Base-by-base conservation (phyloP, 2,329 filamentous ascomycete species). In the Trichoderma sp. region DNA sequence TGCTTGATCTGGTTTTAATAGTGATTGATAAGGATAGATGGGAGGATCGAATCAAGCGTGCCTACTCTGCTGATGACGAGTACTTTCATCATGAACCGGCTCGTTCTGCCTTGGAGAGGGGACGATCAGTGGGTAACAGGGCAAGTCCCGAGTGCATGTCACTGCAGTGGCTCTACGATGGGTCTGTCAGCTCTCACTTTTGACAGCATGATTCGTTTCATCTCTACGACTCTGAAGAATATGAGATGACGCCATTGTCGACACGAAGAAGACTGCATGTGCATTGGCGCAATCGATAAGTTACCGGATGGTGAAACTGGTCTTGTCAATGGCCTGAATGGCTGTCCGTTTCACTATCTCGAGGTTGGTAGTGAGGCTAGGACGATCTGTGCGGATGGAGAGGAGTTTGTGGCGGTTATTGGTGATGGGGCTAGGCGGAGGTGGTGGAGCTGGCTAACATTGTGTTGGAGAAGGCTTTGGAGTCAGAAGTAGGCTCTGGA, bases 261-360 rank as follows among this genome's bases (percentile, higher is more conserved):
- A 68, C 63, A 57, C 49, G 1, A 5, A 35, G 24, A n/a, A 27
- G 10, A n/a, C 10, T 19, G 5, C 14, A 21, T 47, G 21, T 40
- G 29, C 35, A 29, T 47, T 57, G 66, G 58, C 37, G 55, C 16
- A 58, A 66, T 69, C 61, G 68, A 69, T 66, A 52, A 66, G 61
- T 59, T 57, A 29, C 69, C 49, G 64, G 37, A 43, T 57, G 37
- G 61, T 52, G 61, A 35, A 57, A 47, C 52, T 66, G n/a, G 14
- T 21, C 27, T 11, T 43, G 53, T 55, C 40, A n/a, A 67, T 53
- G 64, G 56, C 21, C 19, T 53, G 40, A 14, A 53, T 40, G 40
- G 35, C 3, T 68, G 19, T 47, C 24, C 13, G 65, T 68, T 68
- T 68, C 65, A 68, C 65, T 57, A 68, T 43, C 47, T 47, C 11